Evolutionary conservation across 73 alveolate species (phyloP).

Genomic region (Tetrahymena borealis): DNA sequence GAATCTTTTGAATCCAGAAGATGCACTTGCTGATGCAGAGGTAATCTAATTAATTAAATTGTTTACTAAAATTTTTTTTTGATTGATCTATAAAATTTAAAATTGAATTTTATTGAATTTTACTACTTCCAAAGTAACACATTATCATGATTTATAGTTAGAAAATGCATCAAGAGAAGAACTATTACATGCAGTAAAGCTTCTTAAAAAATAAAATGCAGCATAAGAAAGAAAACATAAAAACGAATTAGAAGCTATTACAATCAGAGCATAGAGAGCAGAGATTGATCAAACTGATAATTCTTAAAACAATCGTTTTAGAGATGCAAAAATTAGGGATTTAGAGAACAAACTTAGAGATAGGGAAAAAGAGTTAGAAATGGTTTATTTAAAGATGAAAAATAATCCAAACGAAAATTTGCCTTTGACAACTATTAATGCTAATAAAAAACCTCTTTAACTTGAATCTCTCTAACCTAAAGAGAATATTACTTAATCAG

Average conservation of each 20-base stretch:
- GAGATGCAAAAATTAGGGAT: neutral
- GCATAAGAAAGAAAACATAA: neutral
- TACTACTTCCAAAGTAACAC: too few species aligned
- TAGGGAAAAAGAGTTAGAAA: neutral
- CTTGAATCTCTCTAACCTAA: neutral
- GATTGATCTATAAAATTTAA: too few species aligned
- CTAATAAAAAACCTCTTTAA: neutral
- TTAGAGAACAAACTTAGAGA: neutral
- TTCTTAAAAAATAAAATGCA: neutral
- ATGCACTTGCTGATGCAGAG: neutral
- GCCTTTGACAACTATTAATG: neutral
- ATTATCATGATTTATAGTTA: too few species aligned
- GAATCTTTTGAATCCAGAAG: neutral
- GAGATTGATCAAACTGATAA: neutral
- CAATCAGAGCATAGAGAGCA: neutral
- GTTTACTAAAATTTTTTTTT: too few species aligned
- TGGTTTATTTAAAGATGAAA: neutral
- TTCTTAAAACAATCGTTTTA: neutral
- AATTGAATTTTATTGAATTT: too few species aligned
- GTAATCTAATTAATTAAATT: neutral
- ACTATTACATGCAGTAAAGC: neutral
- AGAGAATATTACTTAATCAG: neutral
- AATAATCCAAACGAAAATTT: neutral
- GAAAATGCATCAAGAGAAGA: neutral
- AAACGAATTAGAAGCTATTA: neutral